Conservation (phyloP, 2,329 filamentous ascomycete species). For the Ophiostoma triangulosporum region DNA sequence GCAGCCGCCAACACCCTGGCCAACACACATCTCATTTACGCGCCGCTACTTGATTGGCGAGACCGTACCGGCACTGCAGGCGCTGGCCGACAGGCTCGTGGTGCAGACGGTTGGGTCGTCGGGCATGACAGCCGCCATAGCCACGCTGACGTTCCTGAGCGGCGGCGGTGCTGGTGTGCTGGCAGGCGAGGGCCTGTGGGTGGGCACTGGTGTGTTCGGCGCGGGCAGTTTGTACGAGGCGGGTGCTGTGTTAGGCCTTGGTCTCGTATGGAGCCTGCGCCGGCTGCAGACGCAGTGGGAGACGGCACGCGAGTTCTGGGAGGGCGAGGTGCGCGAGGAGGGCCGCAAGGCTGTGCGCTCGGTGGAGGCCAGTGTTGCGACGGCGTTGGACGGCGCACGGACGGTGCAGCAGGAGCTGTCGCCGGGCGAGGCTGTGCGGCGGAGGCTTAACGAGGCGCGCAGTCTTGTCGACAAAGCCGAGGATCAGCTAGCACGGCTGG, state of each 20-base stretch:
- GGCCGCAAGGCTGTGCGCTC: constrained; percentile 48
- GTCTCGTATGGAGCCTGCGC: constrained; percentile 44
- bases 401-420: constrained; percentile 8
- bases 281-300: constrained; percentile 52
- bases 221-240: constrained; percentile 38
- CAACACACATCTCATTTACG: constrained; percentile 56
- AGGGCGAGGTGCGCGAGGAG: constrained; percentile 53
- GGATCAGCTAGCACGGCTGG: constrained; percentile 31
- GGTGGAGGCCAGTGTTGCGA: constrained; percentile 38
- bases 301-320: constrained; percentile 45
- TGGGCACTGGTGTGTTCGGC: background rate
- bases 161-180: constrained; percentile 16
- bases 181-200: constrained; percentile 22
- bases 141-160: constrained; percentile 43
- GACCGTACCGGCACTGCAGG: constrained; percentile 57
- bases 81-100: constrained; percentile 60
- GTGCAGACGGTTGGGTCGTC: constrained; percentile 64
- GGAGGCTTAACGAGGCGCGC: constrained; percentile 23
- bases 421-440: constrained; percentile 10
- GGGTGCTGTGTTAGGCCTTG: constrained; percentile 46
- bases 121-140: constrained; percentile 42
- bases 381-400: constrained; percentile 28
- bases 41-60: constrained; percentile 52
- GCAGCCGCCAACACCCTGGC: constrained; percentile 41
- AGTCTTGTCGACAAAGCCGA: constrained; percentile 35